Percentiles rank a stretch among this genome's conserved stretches.
phyloP scores from a whole-genome alignment of 345 rosid genomes.

The Acer yangbiense region DNA sequence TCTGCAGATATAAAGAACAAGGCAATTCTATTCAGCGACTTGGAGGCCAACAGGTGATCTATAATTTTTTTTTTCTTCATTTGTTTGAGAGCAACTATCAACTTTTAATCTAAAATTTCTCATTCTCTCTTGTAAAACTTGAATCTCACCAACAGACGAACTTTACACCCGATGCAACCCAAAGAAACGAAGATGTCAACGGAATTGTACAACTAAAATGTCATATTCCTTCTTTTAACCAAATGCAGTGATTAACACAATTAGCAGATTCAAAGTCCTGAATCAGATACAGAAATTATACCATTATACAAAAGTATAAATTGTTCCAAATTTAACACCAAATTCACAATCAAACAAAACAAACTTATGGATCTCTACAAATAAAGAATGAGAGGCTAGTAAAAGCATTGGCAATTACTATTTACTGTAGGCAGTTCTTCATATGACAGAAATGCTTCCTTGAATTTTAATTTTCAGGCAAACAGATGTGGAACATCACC shows the following conservation, averaged over 20 bases:
- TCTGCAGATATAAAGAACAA: constrained; percentile 31
- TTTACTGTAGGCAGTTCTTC: background rate
- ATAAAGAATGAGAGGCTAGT: background rate
- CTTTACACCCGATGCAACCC: background rate
- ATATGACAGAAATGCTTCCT: background rate
- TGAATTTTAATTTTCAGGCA: background rate
- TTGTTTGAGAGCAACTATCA: constrained; percentile 13
- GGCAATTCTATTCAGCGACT: constrained; percentile 17
- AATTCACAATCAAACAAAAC: background rate
- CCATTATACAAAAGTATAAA: background rate
- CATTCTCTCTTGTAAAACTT: background rate
- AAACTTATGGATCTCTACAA: background rate
- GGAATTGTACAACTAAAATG: background rate
- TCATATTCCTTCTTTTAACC: background rate
- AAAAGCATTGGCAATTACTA: background rate
- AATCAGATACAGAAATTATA: background rate
- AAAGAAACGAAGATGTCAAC: background rate
- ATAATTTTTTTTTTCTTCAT: constrained; percentile 12
- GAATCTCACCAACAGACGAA: background rate
- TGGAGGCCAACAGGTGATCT: constrained; percentile 10
- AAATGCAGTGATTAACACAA: background rate
- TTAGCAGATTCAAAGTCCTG: constrained; percentile 6
- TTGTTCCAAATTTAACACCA: background rate
- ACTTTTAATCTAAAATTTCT: background rate
- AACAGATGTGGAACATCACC: background rate